phyloP scores from a whole-genome alignment of 176 grass and related monocot species.

The Lolium perenne region DNA sequence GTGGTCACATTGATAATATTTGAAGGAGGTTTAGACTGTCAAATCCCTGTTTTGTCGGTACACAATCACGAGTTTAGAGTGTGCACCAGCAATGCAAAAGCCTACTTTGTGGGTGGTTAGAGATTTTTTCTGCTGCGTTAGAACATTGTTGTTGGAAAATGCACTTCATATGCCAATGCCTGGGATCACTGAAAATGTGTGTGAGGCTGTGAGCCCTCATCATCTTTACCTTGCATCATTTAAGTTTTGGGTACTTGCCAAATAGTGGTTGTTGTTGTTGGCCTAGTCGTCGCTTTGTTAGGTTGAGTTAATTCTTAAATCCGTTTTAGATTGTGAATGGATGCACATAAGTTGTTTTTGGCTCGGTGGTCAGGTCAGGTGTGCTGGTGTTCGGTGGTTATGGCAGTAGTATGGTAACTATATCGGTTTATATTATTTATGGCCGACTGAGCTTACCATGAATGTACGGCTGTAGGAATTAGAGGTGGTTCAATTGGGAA shows the following conservation, averaged over 20 bases:
- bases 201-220: neutral
- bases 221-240: conserved; percentile 22
- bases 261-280: neutral
- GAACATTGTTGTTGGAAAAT: neutral
- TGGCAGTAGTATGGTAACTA: neutral
- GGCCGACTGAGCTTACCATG: neutral
- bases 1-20: neutral
- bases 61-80: neutral
- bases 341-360: conserved; percentile 8
- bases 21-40: neutral
- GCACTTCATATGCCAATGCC: neutral
- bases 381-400: conserved; percentile 20
- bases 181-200: conserved; percentile 4
- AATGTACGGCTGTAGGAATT: neutral
- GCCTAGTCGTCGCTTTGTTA: conserved; percentile 8
- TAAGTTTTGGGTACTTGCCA: neutral
- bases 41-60: neutral
- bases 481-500: neutral
- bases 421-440: neutral
- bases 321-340: neutral
- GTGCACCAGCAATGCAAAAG: neutral
- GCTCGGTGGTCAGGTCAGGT: neutral
- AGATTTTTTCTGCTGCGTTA: neutral
- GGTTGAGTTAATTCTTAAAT: neutral
- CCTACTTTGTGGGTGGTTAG: neutral